Evolutionary conservation across 306 rosid genomes (phyloP).

Genomic region (Styphnolobium japonicum): DNA sequence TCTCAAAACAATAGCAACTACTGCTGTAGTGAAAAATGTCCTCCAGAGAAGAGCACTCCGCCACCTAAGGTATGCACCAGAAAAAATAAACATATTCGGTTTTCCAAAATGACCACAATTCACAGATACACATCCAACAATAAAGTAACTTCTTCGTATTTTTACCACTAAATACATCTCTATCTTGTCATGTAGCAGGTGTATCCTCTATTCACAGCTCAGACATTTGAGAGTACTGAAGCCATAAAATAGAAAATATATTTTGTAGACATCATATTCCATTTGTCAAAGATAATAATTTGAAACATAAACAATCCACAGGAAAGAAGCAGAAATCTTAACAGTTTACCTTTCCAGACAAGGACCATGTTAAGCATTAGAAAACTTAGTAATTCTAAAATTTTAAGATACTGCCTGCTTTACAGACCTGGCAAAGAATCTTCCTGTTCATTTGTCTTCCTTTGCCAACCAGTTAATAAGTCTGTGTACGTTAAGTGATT

Average conservation of each 20-base stretch:
- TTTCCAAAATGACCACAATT: background rate
- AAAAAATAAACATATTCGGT: slow-evolving; percentile 3
- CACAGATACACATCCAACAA: background rate
- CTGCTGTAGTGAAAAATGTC: slow-evolving; percentile 87
- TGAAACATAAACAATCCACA: background rate
- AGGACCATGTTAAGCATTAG: background rate
- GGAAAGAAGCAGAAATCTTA: background rate
- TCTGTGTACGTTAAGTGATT: background rate
- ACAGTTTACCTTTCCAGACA: background rate
- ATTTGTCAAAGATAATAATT: background rate
- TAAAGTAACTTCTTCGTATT: background rate
- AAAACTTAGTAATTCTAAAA: background rate
- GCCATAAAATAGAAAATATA: background rate
- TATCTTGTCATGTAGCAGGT: background rate
- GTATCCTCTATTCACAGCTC: background rate
- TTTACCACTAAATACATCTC: background rate
- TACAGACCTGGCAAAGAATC: background rate
- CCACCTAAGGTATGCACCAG: slow-evolving; percentile 56
- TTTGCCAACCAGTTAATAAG: background rate
- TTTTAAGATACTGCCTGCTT: background rate
- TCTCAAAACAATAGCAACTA: slow-evolving; percentile 79
- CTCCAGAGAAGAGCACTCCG: slow-evolving; percentile 95
- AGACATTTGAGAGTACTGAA: background rate
- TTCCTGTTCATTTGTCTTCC: background rate
- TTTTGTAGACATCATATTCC: background rate